Evolutionary conservation across 140 eudicot genomes (phyloP).

Genomic region (Bidens hawaiensis): DNA sequence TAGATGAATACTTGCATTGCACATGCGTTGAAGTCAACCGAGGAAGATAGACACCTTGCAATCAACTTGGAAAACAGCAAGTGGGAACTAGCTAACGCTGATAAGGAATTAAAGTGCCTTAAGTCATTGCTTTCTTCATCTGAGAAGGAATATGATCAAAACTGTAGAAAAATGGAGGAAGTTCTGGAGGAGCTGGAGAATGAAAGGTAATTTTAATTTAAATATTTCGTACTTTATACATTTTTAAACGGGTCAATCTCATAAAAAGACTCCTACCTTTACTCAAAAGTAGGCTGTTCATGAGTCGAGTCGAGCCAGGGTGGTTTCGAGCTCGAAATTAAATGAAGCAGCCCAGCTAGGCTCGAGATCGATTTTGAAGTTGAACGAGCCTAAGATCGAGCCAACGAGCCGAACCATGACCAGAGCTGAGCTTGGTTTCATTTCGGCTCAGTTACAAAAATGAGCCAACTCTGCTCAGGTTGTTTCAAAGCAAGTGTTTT

Average conservation of each 20-base stretch:
- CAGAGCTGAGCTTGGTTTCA: too few relatives aligned
- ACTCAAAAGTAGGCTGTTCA: too few relatives aligned
- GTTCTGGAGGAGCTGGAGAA: conserved; percentile 57
- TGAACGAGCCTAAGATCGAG: too few relatives aligned
- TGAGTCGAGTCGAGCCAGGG: too few relatives aligned
- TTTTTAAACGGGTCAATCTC: not conserved
- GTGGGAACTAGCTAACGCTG: conserved; percentile 82
- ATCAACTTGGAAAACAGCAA: conserved; percentile 63
- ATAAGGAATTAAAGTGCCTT: conserved; percentile 82
- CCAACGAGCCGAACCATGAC: too few relatives aligned
- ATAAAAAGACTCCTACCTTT: too few relatives aligned
- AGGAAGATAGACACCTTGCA: conserved; percentile 67
- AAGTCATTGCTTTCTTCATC: conserved; percentile 71
- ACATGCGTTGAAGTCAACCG: conserved; percentile 66
- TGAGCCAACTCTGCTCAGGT: too few relatives aligned
- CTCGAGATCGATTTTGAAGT: too few relatives aligned
- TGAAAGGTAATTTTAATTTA: conserved; percentile 51
- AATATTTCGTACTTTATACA: not conserved
- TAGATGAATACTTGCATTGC: conserved; percentile 63
- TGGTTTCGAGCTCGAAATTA: too few relatives aligned
- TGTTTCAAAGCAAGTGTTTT: too few relatives aligned
- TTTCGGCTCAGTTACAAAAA: too few relatives aligned
- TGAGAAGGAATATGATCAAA: conserved; percentile 85
- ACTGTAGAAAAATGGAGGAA: conserved; percentile 61
- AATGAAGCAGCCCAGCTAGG: too few relatives aligned